Evolutionary conservation across 1,284 basidiomycete genomes (phyloP).

Genomic region (Ustilago curta): DNA sequence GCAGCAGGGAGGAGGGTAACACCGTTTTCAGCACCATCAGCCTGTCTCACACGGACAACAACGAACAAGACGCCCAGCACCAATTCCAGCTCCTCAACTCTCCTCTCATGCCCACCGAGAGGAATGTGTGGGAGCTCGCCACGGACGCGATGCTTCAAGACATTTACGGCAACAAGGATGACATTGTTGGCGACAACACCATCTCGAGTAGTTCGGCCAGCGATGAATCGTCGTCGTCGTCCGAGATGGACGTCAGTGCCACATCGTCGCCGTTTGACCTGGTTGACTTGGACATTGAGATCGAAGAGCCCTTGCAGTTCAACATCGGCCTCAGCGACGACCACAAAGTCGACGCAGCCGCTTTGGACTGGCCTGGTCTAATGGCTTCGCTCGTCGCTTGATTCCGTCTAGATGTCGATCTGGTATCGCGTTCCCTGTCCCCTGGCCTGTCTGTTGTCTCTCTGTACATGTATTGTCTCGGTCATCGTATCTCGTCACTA

Average conservation of each 20-base stretch:
- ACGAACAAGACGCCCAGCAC: constrained; percentile 22
- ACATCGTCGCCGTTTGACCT: constrained; percentile 51
- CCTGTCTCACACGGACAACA: constrained; percentile 18
- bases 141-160: constrained; percentile 51
- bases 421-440: constrained; percentile 10
- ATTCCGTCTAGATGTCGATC: constrained; percentile 4
- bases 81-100: constrained; percentile 45
- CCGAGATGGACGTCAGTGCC: constrained; percentile 20
- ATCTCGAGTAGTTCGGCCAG: constrained; percentile 11
- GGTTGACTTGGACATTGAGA: constrained; percentile 51
- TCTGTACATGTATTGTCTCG: constrained; percentile 16
- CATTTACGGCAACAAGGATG: constrained; percentile 29
- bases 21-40: constrained; percentile 37
- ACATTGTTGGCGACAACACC: constrained; percentile 4
- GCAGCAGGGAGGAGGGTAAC: constrained; percentile 1
- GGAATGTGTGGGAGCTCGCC: constrained; percentile 44
- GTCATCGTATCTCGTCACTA: background rate
- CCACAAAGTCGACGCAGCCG: constrained; percentile 12
- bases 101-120: constrained; percentile 33
- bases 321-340: constrained; percentile 28
- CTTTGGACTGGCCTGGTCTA: constrained; percentile 39
- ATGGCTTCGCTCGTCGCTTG: constrained; percentile 35
- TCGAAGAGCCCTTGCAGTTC: constrained; percentile 49
- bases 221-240: constrained; percentile 18
- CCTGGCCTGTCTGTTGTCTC: constrained; percentile 2